Evolutionary conservation across 2,329 filamentous ascomycete genomes (phyloP).

Genomic region (Fusarium caatingaense): DNA sequence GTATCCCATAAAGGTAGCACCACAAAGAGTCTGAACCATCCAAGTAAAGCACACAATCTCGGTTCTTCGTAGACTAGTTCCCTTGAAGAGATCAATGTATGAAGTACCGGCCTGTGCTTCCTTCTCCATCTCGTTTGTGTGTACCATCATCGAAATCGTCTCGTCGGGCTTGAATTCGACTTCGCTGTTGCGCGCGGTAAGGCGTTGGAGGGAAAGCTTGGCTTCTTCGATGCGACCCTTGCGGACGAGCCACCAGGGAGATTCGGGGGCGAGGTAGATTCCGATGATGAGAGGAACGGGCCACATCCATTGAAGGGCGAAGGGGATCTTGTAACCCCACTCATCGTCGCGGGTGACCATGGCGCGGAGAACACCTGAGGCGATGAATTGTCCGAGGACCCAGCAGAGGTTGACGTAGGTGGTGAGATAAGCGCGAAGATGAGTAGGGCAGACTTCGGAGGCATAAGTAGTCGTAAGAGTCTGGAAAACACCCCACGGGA

Average conservation of each 20-base stretch:
- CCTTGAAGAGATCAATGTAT: constrained; percentile 62
- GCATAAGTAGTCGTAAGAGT: constrained; percentile 62
- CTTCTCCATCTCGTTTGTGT: constrained; percentile 63
- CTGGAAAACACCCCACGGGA: constrained; percentile 61
- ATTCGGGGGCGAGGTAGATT: constrained; percentile 60
- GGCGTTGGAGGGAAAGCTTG: constrained; percentile 53
- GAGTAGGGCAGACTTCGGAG: constrained; percentile 58
- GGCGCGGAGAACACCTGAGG: constrained; percentile 56
- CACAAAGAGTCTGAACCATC: constrained; percentile 56
- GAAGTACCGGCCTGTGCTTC: constrained; percentile 53
- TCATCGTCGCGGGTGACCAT: constrained; percentile 53
- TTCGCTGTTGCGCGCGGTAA: constrained; percentile 54
- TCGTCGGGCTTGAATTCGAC: constrained; percentile 54
- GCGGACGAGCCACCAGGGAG: constrained; percentile 63
- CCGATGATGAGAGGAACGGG: constrained; percentile 58
- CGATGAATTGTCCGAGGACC: constrained; percentile 61
- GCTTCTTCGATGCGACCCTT: constrained; percentile 54
- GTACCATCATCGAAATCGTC: constrained; percentile 62
- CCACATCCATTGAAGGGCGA: constrained; percentile 63
- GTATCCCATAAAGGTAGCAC: constrained; percentile 64
- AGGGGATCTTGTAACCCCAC: constrained; percentile 62
- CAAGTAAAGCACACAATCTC: constrained; percentile 60
- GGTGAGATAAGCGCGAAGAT: constrained; percentile 62
- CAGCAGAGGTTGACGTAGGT: constrained; percentile 63
- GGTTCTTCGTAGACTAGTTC: constrained; percentile 58